A percentile compares a stretch with the other conserved stretches of the same genome.
phyloP scores from a whole-genome alignment of 2,329 filamentous ascomycete genomes.

The Penicillium sp. region DNA sequence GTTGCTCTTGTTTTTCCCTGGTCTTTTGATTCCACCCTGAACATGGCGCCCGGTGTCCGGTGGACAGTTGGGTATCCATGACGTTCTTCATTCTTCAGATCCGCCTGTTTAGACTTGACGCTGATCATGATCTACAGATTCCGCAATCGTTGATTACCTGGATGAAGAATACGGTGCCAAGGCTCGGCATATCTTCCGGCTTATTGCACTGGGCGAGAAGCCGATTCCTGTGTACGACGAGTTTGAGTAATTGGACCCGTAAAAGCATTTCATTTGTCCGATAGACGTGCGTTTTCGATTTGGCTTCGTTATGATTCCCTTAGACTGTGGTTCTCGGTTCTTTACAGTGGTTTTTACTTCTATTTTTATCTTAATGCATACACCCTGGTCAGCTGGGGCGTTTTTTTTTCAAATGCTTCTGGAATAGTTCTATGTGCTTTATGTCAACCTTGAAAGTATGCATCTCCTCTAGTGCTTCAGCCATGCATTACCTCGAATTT shows the following conservation, averaged over 20 bases:
- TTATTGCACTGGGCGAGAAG: slow-evolving; percentile 50
- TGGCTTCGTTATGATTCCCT: neutral
- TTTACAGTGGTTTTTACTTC: neutral
- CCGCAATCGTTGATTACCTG: slow-evolving; percentile 51
- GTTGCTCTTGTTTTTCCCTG: slow-evolving; percentile 15
- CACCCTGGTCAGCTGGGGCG: too few species aligned
- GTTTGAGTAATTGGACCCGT: slow-evolving; percentile 18
- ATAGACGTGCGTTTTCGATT: neutral
- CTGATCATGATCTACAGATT: slow-evolving; percentile 37
- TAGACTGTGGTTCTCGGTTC: neutral
- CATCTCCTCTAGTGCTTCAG: too few species aligned
- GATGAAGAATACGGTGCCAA: slow-evolving; percentile 47
- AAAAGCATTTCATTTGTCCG: neutral
- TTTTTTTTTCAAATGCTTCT: too few species aligned
- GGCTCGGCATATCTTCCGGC: slow-evolving; percentile 51
- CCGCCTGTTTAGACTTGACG: neutral
- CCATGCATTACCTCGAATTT: too few species aligned
- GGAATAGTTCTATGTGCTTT: too few species aligned
- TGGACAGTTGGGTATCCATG: too few species aligned
- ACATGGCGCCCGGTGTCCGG: too few species aligned
- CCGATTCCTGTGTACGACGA: slow-evolving; percentile 46
- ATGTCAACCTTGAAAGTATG: too few species aligned
- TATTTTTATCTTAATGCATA: too few species aligned
- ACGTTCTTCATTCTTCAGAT: too few species aligned
- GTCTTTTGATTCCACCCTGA: neutral